Evolutionary conservation across 441 rosid genomes (phyloP), one percentile per base, ranked within the genome.

Genomic region (Kokia cookei): DNA sequence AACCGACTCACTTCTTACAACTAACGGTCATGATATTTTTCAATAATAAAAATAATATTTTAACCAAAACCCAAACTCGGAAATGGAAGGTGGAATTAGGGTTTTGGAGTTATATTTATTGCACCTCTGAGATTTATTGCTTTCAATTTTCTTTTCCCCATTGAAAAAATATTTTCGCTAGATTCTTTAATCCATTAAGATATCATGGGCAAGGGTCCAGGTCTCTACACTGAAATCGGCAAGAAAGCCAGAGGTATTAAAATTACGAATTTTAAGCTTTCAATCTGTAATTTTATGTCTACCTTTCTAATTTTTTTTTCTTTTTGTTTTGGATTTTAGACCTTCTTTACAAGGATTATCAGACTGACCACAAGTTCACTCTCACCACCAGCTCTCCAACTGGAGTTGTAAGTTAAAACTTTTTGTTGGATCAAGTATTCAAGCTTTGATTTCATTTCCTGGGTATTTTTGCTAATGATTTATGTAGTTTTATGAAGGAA

Each of bases 271-370:
- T 42, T 54, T 45, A 26, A 40, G 6, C 45, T 7, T 22, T 29
- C 8, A 15, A 27, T 27, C 62, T 15, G 45, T 65, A 12, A 43
- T 65, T 65, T 43, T 13, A 22, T 19, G 29, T 11, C 1, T 42
- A 2, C 24, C 7, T 63, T 65, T 43, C 14, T 40, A 6, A 5
- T 4, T 6, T 1, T 4, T 32, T 45, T 10, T 12, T 9, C 14
- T 45, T 45, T 45, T 45, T 45, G n/a, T 32, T 62, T 32, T 47
- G 64, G 62, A 55, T 14, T 51, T 42, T 64, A 96, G 97, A 96
- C 89, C 96, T 94, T 63, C 78, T 96, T 48, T 88, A 89, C 92
- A 96, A 81, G 88, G 98, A 92, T 67, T 91, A 93, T 81, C 98
- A 96, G 87, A 88, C 86, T 43, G 97, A 92, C 85, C 93, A 94